Evolutionary conservation across 139 green algal genomes (phyloP).

Genomic region (Gonium pectorale): DNA sequence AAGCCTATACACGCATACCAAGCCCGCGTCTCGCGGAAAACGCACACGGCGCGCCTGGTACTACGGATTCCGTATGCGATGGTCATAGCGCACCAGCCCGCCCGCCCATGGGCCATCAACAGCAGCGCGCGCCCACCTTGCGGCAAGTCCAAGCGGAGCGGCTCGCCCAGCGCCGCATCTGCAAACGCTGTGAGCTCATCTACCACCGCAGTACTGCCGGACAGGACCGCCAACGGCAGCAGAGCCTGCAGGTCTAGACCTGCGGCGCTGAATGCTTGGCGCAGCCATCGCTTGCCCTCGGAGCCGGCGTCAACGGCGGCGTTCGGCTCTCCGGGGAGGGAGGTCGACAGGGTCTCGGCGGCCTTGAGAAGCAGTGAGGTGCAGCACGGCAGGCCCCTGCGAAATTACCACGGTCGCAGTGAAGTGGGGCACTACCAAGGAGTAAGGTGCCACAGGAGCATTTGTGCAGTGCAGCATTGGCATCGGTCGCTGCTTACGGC

Average conservation of each 20-base stretch:
- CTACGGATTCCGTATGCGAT: background rate
- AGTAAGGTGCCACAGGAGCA: too few relatives aligned
- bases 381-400: conserved; percentile 7
- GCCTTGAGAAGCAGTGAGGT: conserved; percentile 18
- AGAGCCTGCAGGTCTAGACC: conserved; percentile 11
- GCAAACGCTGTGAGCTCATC: conserved; percentile 4
- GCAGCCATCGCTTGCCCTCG: background rate
- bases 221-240: conserved; percentile 37
- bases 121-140: conserved; percentile 15
- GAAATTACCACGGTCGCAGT: too few relatives aligned
- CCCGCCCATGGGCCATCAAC: too few relatives aligned
- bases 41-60: background rate
- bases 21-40: background rate
- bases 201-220: background rate
- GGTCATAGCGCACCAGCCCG: too few relatives aligned
- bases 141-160: conserved; percentile 26
- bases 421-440: too few relatives aligned
- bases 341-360: background rate
- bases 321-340: background rate
- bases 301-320: too few relatives aligned
- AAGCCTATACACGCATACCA: background rate
- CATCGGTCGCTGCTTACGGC: too few relatives aligned
- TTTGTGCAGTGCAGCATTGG: too few relatives aligned
- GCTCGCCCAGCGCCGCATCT: background rate
- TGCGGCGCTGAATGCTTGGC: background rate